These are phyloP conservation scores for Corrigiola litoralis DNA, from an alignment of 179 eudicot genomes.

Conservation along the genomic window DNA sequence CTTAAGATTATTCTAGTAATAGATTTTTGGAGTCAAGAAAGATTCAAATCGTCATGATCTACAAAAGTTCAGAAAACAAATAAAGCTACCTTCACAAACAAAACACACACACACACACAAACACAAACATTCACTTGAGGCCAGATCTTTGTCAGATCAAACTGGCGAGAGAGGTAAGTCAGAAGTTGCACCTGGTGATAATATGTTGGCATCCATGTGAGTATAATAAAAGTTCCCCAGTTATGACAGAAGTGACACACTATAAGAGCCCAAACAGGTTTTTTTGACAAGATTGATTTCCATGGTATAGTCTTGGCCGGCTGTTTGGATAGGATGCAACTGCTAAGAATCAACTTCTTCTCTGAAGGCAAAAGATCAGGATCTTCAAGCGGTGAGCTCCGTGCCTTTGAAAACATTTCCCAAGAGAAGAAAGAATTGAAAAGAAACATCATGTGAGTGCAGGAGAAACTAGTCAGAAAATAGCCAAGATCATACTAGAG, in stretches of 20 bases:
- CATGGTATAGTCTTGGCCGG: conserved; percentile 82
- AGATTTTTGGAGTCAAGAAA: too few relatives aligned
- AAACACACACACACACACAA: too few relatives aligned
- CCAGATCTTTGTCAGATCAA: background rate
- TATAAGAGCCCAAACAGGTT: conserved; percentile 95
- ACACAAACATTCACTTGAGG: background rate
- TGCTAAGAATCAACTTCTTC: conserved; percentile 63
- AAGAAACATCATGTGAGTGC: background rate
- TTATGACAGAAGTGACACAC: conserved; percentile 95
- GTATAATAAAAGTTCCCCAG: conserved; percentile 96
- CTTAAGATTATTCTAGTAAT: too few relatives aligned
- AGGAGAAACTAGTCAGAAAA: background rate
- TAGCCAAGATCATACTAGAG: background rate
- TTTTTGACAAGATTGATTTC: conserved; percentile 71
- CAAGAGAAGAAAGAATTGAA: background rate
- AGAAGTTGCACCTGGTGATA: conserved; percentile 67
- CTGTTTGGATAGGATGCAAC: conserved; percentile 49
- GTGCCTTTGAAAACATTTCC: conserved; percentile 44
- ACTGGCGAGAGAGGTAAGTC: background rate
- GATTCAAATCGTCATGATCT: too few relatives aligned
- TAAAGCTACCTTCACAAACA: too few relatives aligned
- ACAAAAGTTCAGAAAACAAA: too few relatives aligned
- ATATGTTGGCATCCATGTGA: conserved; percentile 99
- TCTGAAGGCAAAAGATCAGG: conserved; percentile 66
- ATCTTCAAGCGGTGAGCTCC: conserved; percentile 89